Evolutionary conservation across 2,329 filamentous ascomycete species (phyloP), one percentile per base, ranked within the genome.

Genomic region (Aspergillus sp.): DNA sequence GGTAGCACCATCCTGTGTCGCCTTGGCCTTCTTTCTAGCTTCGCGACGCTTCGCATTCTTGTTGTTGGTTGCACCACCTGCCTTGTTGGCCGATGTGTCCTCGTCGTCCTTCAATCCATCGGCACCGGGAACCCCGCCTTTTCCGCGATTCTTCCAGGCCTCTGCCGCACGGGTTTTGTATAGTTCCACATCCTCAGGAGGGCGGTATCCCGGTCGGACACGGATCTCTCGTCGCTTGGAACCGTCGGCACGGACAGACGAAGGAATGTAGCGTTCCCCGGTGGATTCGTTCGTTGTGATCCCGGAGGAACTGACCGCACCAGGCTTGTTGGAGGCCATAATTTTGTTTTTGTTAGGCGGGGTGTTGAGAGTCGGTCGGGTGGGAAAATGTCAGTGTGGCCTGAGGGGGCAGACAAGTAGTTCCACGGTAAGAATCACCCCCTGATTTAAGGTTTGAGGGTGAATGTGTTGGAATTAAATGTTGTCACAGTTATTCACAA

Each of bases 121-220:
- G 1, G 92, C 90, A 23, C 94, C 94, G 3, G 92, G 91, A 4
- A 96, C 84, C 21, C 85, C 89, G 60, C 85, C 87, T 63, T 80
- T 83, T 25, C 85, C 86, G 55, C 91, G 87, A 68, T 86, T 92
- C 72, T 92, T 92, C 80, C 90, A 96, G 53, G 86, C 87, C 74
- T 95, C 90, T 53, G 93, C 93, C 1, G 89, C 92, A 59, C 91
- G 88, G 77, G 96, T 97, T 81, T 92, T 96, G 84, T 99, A 99
- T 49, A 96, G 83, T 73, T 97, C 92, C 64, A 98, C 89, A 77
- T 99, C 95, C 79, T 99, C 95, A 0, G 93, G 92, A 1, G 95
- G 96, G 36, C 88, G 88, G 78, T 97, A 99, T 57, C 95, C 96
- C 0, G 95, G 94, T 30, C 92, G 88, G 62, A 99, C 92, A 72